Percentiles rank a stretch among this genome's conserved stretches.
phyloP scores from a whole-genome alignment of 495 filamentous ascomycete species.

The Daldinia grandis region DNA sequence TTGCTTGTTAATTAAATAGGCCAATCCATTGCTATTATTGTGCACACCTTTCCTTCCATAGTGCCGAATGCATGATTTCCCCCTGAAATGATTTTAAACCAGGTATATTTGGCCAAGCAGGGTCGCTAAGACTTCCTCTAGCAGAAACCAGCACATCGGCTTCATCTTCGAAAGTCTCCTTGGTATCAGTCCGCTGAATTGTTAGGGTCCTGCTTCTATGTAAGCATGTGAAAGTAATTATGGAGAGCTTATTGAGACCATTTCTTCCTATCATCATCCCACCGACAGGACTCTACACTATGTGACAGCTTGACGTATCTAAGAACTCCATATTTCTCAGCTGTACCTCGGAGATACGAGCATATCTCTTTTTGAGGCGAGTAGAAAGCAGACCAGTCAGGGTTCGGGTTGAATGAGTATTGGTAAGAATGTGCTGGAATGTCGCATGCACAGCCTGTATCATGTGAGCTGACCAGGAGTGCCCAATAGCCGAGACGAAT shows the following conservation, averaged over 20 bases:
- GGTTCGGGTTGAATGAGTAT: slow-evolving; percentile 72
- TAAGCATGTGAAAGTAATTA: not conserved
- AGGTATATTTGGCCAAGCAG: slow-evolving; percentile 65
- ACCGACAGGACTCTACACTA: slow-evolving; percentile 53
- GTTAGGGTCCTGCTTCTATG: slow-evolving; percentile 25
- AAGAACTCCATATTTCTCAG: slow-evolving; percentile 66
- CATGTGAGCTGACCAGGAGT: slow-evolving; percentile 10
- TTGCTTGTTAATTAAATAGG: slow-evolving; percentile 19
- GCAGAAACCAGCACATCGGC: slow-evolving; percentile 70
- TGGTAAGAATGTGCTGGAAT: slow-evolving; percentile 66
- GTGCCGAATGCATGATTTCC: slow-evolving; percentile 64
- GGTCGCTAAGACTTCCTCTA: slow-evolving; percentile 70
- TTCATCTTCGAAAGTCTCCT: slow-evolving; percentile 48
- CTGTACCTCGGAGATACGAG: slow-evolving; percentile 65
- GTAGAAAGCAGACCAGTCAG: slow-evolving; percentile 70
- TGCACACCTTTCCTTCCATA: slow-evolving; percentile 54
- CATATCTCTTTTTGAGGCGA: slow-evolving; percentile 70
- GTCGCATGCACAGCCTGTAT: slow-evolving; percentile 54
- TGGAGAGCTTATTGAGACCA: slow-evolving; percentile 52
- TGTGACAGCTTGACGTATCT: slow-evolving; percentile 55
- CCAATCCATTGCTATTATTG: not conserved
- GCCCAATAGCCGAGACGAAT: not conserved
- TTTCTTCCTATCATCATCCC: slow-evolving; percentile 64
- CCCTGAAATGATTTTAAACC: slow-evolving; percentile 64
- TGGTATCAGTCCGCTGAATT: slow-evolving; percentile 39